These are phyloP conservation scores for Chalciporus sphaerocephalus DNA, from an alignment of 768 basidiomycete genomes.

Conservation along the genomic window DNA sequence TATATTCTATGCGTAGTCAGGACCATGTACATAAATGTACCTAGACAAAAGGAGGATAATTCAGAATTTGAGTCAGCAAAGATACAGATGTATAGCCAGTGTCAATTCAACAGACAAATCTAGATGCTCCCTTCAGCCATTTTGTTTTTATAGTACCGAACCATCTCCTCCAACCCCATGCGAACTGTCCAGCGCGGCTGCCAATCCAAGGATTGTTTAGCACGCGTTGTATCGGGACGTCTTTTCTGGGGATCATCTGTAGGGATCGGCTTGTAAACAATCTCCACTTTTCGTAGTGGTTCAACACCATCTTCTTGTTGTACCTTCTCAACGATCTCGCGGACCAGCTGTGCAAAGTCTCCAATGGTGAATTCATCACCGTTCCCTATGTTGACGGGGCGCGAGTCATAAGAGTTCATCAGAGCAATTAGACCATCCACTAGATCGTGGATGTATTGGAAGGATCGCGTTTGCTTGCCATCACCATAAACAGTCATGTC, in stretches of 20 bases:
- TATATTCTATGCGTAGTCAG: conserved; percentile 17
- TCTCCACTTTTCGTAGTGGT: conserved; percentile 49
- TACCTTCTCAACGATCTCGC: conserved; percentile 90
- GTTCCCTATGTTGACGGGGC: conserved; percentile 96
- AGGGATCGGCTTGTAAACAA: conserved; percentile 79
- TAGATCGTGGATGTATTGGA: conserved; percentile 98
- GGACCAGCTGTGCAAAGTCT: conserved; percentile 89
- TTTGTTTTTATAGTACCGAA: conserved; percentile 86
- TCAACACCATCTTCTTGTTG: conserved; percentile 74
- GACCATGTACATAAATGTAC: conserved; percentile 14
- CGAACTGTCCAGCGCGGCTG: conserved; percentile 89
- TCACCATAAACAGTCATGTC: conserved; percentile 98
- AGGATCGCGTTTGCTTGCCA: conserved; percentile 88
- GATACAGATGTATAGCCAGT: conserved; percentile 1
- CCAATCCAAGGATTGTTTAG: conserved; percentile 82
- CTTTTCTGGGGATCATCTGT: conserved; percentile 94
- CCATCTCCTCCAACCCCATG: conserved; percentile 95
- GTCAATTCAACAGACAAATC: conserved; percentile 3
- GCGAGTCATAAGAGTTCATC: conserved; percentile 92
- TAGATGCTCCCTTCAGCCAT: conserved; percentile 81
- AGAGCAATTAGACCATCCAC: conserved; percentile 88
- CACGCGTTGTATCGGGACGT: conserved; percentile 87
- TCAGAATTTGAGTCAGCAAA: neutral
- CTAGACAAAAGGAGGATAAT: neutral
- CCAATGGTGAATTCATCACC: conserved; percentile 94